phyloP scores from a whole-genome alignment of 2,329 filamentous ascomycete genomes.

The Didymella lethalis region DNA sequence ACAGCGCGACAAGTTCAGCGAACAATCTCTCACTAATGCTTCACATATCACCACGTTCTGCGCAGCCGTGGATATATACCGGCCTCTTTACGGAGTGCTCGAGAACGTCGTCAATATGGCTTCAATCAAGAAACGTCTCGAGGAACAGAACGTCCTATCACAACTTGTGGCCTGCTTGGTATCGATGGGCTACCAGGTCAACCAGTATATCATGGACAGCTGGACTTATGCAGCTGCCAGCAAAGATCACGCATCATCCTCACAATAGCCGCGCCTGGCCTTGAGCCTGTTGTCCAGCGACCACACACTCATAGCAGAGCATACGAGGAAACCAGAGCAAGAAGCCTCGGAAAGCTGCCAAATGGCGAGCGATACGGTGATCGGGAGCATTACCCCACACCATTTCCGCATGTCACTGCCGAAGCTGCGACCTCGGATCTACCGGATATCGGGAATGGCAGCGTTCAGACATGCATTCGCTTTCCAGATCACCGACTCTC shows the following conservation, averaged over 20 bases:
- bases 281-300: conserved; percentile 64
- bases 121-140: conserved; percentile 52
- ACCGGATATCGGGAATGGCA: conserved; percentile 68
- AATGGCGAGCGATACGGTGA: conserved; percentile 62
- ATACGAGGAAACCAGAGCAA: conserved; percentile 29
- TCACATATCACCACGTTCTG: conserved; percentile 80
- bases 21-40: conserved; percentile 70
- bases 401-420: conserved; percentile 67
- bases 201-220: conserved; percentile 72
- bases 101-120: conserved; percentile 80
- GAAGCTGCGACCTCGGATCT: conserved; percentile 66
- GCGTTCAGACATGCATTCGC: conserved; percentile 66
- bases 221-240: conserved; percentile 73
- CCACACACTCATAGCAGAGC: conserved; percentile 70
- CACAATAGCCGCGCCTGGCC: conserved; percentile 72
- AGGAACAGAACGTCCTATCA: conserved; percentile 71
- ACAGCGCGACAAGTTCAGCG: conserved; percentile 65
- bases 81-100: conserved; percentile 75
- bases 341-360: conserved; percentile 60
- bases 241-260: conserved; percentile 73
- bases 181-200: conserved; percentile 78
- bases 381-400: conserved; percentile 60
- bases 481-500: conserved; percentile 73
- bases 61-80: conserved; percentile 76
- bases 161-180: conserved; percentile 77